Conservation (phyloP, 768 basidiomycete genomes). For the Boletus vinaceobasis region DNA sequence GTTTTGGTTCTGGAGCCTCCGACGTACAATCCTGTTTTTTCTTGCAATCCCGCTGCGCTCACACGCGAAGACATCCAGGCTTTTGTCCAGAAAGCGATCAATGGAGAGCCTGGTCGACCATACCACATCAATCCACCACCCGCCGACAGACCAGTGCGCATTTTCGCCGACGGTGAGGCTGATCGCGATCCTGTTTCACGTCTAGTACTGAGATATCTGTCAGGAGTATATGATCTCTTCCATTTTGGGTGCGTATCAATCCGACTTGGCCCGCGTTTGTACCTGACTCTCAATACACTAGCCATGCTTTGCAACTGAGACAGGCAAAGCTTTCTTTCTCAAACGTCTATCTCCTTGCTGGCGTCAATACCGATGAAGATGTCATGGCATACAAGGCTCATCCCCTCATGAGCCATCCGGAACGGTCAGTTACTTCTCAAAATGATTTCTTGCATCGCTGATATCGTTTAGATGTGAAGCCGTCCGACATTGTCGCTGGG, state of each 20-base stretch:
- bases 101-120: slow-evolving; percentile 56
- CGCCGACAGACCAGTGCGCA: slow-evolving; percentile 69
- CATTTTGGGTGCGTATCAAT: slow-evolving; percentile 75
- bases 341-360: slow-evolving; percentile 84
- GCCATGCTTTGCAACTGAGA: slow-evolving; percentile 91
- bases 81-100: slow-evolving; percentile 74
- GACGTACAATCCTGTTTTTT: slow-evolving; percentile 33
- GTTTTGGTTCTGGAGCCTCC: slow-evolving; percentile 40
- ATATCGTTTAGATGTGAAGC: slow-evolving; percentile 65
- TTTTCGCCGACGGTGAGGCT: slow-evolving; percentile 88
- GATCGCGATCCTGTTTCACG: background rate
- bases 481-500: slow-evolving; percentile 96
- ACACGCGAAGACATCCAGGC: slow-evolving; percentile 74
- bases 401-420: slow-evolving; percentile 84
- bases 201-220: slow-evolving; percentile 7
- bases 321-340: slow-evolving; percentile 96
- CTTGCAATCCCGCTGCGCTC: slow-evolving; percentile 64
- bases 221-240: slow-evolving; percentile 95
- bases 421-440: slow-evolving; percentile 50
- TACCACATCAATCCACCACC: slow-evolving; percentile 91
- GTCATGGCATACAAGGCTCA: slow-evolving; percentile 76
- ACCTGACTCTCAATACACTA: slow-evolving; percentile 30
- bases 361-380: slow-evolving; percentile 88
- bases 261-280: background rate
- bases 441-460: background rate